Conservation (phyloP, 2,329 filamentous ascomycete genomes). For the Aschersonia sp. region DNA sequence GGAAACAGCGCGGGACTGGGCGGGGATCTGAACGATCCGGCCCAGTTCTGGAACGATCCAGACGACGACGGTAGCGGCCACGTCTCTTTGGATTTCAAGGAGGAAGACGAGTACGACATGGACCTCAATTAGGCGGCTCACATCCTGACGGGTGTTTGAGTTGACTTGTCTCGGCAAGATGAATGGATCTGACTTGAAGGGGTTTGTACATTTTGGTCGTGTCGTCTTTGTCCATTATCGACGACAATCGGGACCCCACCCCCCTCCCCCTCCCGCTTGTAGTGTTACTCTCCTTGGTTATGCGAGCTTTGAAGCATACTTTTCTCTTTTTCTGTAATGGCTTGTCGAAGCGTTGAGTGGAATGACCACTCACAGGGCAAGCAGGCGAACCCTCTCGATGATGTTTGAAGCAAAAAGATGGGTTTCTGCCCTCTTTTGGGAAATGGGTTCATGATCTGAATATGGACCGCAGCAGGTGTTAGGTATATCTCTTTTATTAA, state of each 20-base stretch:
- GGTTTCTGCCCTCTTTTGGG: no score
- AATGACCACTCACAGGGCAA: no score
- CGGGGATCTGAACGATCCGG: constrained; percentile 34
- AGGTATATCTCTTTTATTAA: no score
- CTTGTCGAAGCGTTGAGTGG: no score
- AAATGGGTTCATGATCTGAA: no score
- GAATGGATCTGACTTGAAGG: not conserved
- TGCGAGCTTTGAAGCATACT: no score
- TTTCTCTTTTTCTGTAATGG: no score
- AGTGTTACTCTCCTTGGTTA: no score
- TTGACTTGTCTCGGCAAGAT: not conserved
- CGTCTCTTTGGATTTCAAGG: constrained; percentile 63
- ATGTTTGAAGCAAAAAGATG: no score
- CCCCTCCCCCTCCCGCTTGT: no score
- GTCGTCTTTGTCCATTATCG: not conserved
- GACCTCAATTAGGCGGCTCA: constrained; percentile 34
- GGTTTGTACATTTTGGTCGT: not conserved
- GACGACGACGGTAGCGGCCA: constrained; percentile 61
- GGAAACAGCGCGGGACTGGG: constrained; percentile 19
- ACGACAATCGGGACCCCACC: not conserved
- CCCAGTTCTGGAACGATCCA: constrained; percentile 51
- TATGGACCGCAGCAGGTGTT: no score
- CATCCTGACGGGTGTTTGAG: constrained; percentile 8
- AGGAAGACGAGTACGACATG: constrained; percentile 90
- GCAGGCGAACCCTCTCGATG: no score